These are phyloP conservation scores for Byssothecium circinans DNA, from an alignment of 2,329 filamentous ascomycete genomes.

Conservation along the genomic window DNA sequence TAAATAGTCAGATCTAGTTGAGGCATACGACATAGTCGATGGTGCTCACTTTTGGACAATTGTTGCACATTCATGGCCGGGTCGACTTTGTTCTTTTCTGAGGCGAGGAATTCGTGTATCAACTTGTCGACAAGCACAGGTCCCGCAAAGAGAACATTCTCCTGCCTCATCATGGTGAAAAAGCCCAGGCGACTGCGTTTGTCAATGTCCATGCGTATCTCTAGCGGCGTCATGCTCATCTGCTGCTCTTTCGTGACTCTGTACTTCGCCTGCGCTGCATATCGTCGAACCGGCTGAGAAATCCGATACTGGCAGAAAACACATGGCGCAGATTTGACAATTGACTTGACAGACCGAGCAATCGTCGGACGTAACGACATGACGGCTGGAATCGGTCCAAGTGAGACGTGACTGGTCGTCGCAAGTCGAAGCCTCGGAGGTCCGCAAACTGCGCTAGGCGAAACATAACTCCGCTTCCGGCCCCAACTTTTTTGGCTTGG, in stretches of 20 bases:
- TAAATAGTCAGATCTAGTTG: conserved; percentile 6
- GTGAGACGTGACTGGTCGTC: no score
- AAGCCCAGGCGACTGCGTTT: conserved; percentile 21
- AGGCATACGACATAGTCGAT: neutral
- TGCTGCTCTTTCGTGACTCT: neutral
- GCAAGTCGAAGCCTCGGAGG: conserved; percentile 9
- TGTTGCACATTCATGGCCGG: conserved; percentile 18
- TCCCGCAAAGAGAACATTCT: conserved; percentile 20
- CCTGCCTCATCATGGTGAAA: conserved; percentile 20
- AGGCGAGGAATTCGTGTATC: conserved; percentile 26
- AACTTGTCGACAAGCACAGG: conserved; percentile 23
- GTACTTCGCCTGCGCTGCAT: conserved; percentile 6
- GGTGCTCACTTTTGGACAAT: conserved; percentile 26
- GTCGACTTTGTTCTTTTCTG: conserved; percentile 19
- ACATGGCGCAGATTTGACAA: conserved; percentile 16
- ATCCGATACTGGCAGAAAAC: conserved; percentile 22
- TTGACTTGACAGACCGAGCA: conserved; percentile 9
- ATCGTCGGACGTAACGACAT: conserved; percentile 26
- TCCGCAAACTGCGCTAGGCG: conserved; percentile 13
- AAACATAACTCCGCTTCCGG: conserved; percentile 7
- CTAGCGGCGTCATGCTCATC: conserved; percentile 12
- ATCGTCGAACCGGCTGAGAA: conserved; percentile 1
- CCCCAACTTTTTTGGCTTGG: conserved; percentile 30
- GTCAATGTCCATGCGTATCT: conserved; percentile 24
- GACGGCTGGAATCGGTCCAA: neutral